These are phyloP conservation scores for Aspergillus hancockii DNA, from an alignment of 495 filamentous ascomycete genomes.

Conservation along the genomic window DNA sequence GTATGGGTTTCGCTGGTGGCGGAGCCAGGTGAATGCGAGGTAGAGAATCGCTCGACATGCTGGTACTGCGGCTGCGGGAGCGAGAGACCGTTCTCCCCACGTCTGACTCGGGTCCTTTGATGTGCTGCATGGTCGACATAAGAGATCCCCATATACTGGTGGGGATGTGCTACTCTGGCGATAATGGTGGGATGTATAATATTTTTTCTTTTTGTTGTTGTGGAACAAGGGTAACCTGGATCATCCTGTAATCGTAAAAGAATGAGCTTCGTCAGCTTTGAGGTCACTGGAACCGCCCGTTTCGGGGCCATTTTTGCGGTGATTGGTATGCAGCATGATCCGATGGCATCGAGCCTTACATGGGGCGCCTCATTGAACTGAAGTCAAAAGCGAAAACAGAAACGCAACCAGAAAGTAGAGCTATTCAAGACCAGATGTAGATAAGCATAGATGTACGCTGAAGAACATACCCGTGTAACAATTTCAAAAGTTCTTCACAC, in stretches of 20 bases:
- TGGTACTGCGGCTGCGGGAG: slow-evolving; percentile 48
- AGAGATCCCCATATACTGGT: slow-evolving; percentile 9
- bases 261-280: slow-evolving; percentile 12
- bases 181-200: background rate
- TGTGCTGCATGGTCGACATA: slow-evolving; percentile 31
- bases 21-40: slow-evolving; percentile 53
- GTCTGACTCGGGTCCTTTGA: slow-evolving; percentile 40
- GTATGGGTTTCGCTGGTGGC: slow-evolving; percentile 74
- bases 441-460: slow-evolving; percentile 11
- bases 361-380: background rate
- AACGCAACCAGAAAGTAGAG: slow-evolving; percentile 2
- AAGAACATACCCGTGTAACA: slow-evolving; percentile 27
- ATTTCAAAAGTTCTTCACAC: slow-evolving; percentile 14
- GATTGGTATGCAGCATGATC: background rate
- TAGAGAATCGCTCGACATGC: slow-evolving; percentile 47
- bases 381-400: slow-evolving; percentile 14
- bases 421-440: slow-evolving; percentile 6
- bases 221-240: slow-evolving; percentile 7
- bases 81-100: slow-evolving; percentile 34
- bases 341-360: background rate
- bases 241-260: slow-evolving; percentile 12
- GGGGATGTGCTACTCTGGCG: background rate
- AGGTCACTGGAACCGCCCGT: slow-evolving; percentile 10
- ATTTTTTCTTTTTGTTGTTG: slow-evolving; percentile 4
- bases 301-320: slow-evolving; percentile 11